These are phyloP conservation scores for Clitopilus hobsonii DNA, from an alignment of 768 basidiomycete species.

Conservation along the genomic window DNA sequence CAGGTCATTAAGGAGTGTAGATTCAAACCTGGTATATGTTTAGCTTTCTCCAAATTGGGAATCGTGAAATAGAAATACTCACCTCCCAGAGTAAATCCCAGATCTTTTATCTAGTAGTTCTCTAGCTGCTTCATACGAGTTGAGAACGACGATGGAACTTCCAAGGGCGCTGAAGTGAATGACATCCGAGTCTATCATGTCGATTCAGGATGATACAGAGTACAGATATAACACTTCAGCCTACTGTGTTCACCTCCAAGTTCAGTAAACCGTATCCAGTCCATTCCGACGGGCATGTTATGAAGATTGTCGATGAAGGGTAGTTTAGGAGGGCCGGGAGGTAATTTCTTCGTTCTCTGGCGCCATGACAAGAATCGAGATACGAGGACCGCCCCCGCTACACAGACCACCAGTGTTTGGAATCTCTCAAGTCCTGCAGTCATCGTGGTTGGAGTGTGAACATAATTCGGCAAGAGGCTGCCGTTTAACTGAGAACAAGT, in stretches of 20 bases:
- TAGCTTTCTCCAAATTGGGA: background rate
- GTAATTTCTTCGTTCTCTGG: background rate
- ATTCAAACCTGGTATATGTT: no score
- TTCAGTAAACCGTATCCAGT: conserved; percentile 11
- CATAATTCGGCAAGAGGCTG: no score
- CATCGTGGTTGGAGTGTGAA: background rate
- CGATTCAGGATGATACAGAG: no score
- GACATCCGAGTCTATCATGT: conserved; percentile 16
- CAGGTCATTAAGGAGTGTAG: no score
- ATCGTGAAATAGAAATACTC: no score
- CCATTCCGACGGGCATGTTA: conserved; percentile 2
- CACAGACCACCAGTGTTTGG: background rate
- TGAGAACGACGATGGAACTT: conserved; percentile 16
- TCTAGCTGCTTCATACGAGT: conserved; percentile 13
- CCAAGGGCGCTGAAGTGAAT: conserved; percentile 17
- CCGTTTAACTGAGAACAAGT: no score
- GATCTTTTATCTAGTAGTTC: conserved; percentile 21
- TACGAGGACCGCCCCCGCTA: background rate
- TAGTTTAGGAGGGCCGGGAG: conserved; percentile 8
- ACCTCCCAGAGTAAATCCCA: conserved; percentile 17
- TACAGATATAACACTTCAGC: background rate
- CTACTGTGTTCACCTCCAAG: conserved; percentile 9
- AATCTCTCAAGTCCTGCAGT: background rate
- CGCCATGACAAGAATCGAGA: background rate
- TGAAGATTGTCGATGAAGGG: conserved; percentile 11